phyloP scores from a whole-genome alignment of 106 monocot species.

The Cymbidium sinense region DNA sequence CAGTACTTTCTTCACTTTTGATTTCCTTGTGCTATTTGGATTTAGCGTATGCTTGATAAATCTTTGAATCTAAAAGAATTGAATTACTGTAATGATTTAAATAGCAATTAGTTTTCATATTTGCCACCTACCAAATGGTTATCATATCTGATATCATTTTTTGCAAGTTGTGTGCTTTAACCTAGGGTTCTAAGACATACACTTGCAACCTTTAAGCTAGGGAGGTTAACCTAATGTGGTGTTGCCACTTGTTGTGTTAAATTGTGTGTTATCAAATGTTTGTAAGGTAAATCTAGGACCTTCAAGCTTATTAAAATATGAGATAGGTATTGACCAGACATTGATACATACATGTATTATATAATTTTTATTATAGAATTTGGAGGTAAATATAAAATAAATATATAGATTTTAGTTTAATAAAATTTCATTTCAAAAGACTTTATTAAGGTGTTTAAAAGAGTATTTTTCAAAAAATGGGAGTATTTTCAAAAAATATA shows the following conservation, averaged over 20 bases:
- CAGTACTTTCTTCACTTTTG: neutral
- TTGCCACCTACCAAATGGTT: neutral
- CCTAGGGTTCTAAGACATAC: neutral
- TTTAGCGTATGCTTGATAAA: neutral
- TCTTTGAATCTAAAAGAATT: neutral
- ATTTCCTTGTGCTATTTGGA: neutral
- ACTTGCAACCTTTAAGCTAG: neutral
- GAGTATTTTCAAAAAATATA: too few species aligned
- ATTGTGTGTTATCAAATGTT: neutral
- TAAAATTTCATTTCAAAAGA: too few species aligned
- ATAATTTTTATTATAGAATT: too few species aligned
- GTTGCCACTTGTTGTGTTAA: neutral
- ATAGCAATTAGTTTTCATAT: neutral
- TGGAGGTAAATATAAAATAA: too few species aligned
- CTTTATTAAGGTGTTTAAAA: too few species aligned
- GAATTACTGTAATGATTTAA: neutral
- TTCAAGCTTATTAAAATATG: too few species aligned
- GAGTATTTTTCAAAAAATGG: too few species aligned
- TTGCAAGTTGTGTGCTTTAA: neutral
- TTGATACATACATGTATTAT: too few species aligned
- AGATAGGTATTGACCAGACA: too few species aligned
- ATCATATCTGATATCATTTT: neutral
- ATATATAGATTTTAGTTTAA: too few species aligned
- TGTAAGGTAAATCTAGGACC: neutral
- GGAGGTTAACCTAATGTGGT: neutral